A percentile compares a stretch with the other conserved stretches of the same genome.
phyloP scores from a whole-genome alignment of 1,284 basidiomycete genomes.

The Microbotryomycetes sp. region DNA sequence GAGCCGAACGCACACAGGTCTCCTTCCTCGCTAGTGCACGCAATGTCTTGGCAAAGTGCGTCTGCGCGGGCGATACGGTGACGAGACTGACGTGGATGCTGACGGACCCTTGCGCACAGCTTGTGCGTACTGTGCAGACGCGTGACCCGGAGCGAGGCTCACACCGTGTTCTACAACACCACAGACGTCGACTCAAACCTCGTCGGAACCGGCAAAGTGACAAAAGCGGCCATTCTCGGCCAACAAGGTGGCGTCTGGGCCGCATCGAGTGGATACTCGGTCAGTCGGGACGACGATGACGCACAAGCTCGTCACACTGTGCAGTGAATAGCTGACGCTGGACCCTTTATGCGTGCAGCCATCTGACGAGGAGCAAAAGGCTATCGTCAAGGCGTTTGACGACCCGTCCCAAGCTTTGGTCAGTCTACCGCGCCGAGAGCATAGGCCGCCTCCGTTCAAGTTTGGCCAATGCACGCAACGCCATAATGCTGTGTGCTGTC shows the following conservation, averaged over 20 bases:
- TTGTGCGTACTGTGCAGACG: not conserved
- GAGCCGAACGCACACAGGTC: too few relatives aligned
- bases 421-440: not conserved
- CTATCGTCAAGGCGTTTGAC: constrained; percentile 53
- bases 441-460: too few relatives aligned
- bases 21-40: not conserved
- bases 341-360: constrained; percentile 49
- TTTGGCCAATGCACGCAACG: too few relatives aligned
- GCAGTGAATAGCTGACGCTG: not conserved
- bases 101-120: not conserved
- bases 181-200: constrained; percentile 84
- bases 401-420: constrained; percentile 48
- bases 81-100: not conserved
- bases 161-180: constrained; percentile 39
- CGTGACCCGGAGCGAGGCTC: not conserved
- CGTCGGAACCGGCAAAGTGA: constrained; percentile 65
- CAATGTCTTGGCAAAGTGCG: constrained; percentile 29
- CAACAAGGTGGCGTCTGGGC: constrained; percentile 85
- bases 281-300: constrained; percentile 45
- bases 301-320: not conserved
- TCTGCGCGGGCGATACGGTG: too few relatives aligned
- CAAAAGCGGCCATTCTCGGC: constrained; percentile 73
- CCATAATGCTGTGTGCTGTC: too few relatives aligned
- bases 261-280: constrained; percentile 60
- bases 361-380: constrained; percentile 64